Base-by-base conservation (phyloP, 2,329 filamentous ascomycete genomes). In the Myrmaecium sp. region DNA sequence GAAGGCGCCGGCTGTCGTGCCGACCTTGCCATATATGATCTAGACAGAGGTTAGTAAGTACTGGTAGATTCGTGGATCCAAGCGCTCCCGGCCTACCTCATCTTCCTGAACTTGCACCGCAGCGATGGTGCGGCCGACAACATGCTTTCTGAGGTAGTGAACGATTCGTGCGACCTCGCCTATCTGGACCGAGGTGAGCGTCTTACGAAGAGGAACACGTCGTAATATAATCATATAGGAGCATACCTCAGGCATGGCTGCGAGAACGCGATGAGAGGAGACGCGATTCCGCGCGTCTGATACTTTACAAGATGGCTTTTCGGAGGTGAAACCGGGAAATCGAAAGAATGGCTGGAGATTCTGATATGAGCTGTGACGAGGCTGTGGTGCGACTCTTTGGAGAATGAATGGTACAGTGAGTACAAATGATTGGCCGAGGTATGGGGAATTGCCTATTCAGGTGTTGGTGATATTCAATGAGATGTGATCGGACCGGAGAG, bases 11-110 rank as follows among this genome's bases (percentile, higher is more conserved):
- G 75, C 80, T 11, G 67, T 80, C 0, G 79, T 91, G 16, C 84
- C 83, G 12, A 73, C 83, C 53, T 95, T 94, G 39, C 84, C 83
- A 51, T 84, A 98, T 5, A 98, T 66, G 44, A 78, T 86, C 39
- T 46, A 12, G 10, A 10, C 13, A 4, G 15, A 21, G 14, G 25
- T 32, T 14, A 27, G 26, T 11, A 10, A 3, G 6, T 4, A n/a
- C 11, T 25, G 11, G n/a, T 21, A 30, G 12, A 12, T 10, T 6
- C 17, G n/a, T 17, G 10, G 8, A 19, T 8, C 17, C 18, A 13
- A 17, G 17, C 10, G 7, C 9, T 7, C 14, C 6, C 7, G 17
- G 12, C 38, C 6, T 31, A 46, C 43, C 39, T 61, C 58, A 55
- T 98, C 86, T 41, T 93, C 74, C 34, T 74, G 64, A 8, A 80